Evolutionary conservation across 495 filamentous ascomycete species (phyloP), one percentile per base, ranked within the genome.

Genomic region (Trichoderma reesei): DNA sequence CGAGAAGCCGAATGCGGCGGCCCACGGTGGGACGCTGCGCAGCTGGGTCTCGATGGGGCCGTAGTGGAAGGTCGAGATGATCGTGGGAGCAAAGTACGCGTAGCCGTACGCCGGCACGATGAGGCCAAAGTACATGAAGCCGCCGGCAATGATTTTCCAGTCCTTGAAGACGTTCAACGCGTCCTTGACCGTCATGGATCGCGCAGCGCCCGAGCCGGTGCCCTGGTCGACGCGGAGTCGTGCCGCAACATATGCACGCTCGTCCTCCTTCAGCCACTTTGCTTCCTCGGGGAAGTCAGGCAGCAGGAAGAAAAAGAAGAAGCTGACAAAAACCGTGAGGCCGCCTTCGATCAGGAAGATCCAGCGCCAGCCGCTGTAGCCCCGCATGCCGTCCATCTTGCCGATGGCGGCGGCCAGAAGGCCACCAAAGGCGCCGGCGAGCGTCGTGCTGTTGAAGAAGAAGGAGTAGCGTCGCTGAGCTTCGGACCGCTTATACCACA

Each of bases 401-500:
- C 89, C 90, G 60, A 98, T 92, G 16, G 86, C 92, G 11, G 83
- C 86, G 3, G 92, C 91, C 9, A 96, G 76, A 16, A 96, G 77
- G 11, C 91, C 91, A 44, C 91, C 91, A 67, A 96, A 96, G 5
- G 91, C 91, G 31, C 91, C 91, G 7, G 91, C 91, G 34, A 96
- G 73, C 3, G 87, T 88, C 1, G 92, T 93, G 85, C 88, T 66
- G 80, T 72, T 80, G 80, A 95, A 98, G 79, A 97, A 96, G 78
- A 97, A 89, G 46, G 84, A 88, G 73, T 90, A 96, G 26, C 93
- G 84, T 71, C 88, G 89, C 75, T 96, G 92, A 3, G 92, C 90
- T 76, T 97, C 93, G 31, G 76, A 78, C 36, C 92, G 85, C 65
- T 86, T 87, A 68, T 98, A 98, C 91, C 92, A 96, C 87, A 90